Evolutionary conservation across 2,329 filamentous ascomycete genomes (phyloP).

Genomic region (Drechslerella dactyloides): DNA sequence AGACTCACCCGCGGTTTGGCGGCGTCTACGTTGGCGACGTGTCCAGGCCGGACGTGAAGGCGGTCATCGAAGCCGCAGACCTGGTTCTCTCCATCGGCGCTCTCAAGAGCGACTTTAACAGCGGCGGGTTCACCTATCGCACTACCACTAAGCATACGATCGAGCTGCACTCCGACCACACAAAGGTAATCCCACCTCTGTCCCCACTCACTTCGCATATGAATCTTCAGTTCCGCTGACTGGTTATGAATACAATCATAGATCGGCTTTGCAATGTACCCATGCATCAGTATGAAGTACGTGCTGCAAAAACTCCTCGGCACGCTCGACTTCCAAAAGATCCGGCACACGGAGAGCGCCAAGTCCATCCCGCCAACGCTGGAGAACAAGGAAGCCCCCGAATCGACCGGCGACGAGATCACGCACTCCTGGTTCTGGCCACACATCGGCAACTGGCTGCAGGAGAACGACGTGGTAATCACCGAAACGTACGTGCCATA

Average conservation of each 20-base stretch:
- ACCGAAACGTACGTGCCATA: constrained; percentile 69
- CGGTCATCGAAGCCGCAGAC: constrained; percentile 72
- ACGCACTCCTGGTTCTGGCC: constrained; percentile 80
- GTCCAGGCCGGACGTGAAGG: constrained; percentile 69
- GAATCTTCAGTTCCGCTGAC: constrained; percentile 12
- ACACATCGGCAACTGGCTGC: constrained; percentile 73
- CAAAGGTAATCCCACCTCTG: constrained; percentile 61
- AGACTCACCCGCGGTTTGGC: constrained; percentile 75
- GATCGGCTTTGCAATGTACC: constrained; percentile 78
- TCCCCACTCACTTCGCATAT: neutral
- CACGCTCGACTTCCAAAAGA: constrained; percentile 37
- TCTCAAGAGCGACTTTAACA: constrained; percentile 80
- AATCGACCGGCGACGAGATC: constrained; percentile 61
- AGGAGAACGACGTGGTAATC: constrained; percentile 75
- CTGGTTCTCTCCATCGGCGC: constrained; percentile 73
- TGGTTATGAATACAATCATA: constrained; percentile 25
- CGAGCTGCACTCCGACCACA: constrained; percentile 77
- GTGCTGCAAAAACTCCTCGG: constrained; percentile 71
- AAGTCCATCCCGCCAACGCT: constrained; percentile 57
- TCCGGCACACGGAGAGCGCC: constrained; percentile 41
- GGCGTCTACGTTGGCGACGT: constrained; percentile 85
- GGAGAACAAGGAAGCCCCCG: constrained; percentile 61
- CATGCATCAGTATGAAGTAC: constrained; percentile 76
- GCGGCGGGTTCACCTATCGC: constrained; percentile 79
- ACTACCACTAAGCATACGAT: constrained; percentile 78